phyloP scores from a whole-genome alignment of 495 filamentous ascomycete genomes.

The Ramalina intermedia region DNA sequence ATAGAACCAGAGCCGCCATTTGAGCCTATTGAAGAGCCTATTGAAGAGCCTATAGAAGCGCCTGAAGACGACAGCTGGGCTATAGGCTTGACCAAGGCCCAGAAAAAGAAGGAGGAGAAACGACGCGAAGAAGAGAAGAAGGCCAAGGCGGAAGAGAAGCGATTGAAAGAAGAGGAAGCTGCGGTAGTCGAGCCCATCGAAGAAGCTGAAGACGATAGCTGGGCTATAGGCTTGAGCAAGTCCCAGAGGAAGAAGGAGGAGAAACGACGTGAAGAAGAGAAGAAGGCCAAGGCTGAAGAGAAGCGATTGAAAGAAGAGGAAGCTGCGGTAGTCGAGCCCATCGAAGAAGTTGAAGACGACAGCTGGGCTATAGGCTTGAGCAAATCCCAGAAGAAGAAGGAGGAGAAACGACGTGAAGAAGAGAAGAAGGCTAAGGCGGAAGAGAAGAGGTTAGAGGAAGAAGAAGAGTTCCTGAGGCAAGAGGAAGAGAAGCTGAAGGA shows the following conservation, averaged over 20 bases:
- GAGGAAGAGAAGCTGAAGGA: conserved; percentile 13
- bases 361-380: conserved; percentile 1
- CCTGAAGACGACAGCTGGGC: conserved; percentile 2
- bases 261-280: conserved; percentile 3
- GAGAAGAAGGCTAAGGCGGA: conserved; percentile 3
- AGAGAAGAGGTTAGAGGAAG: conserved; percentile 8
- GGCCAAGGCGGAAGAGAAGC: conserved; percentile 1
- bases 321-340: background rate
- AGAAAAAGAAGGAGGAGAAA: conserved; percentile 7
- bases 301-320: conserved; percentile 4
- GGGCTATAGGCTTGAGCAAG: background rate
- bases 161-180: conserved; percentile 3
- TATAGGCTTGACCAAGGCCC: background rate
- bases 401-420: conserved; percentile 3
- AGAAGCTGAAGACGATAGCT: background rate
- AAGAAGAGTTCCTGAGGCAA: conserved; percentile 14
- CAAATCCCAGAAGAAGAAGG: conserved; percentile 3
- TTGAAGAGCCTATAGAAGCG: too few relatives aligned
- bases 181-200: too few relatives aligned
- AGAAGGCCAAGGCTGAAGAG: conserved; percentile 2
- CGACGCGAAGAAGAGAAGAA: conserved; percentile 3
- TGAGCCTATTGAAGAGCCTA: background rate
- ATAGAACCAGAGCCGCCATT: background rate
- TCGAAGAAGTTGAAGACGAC: background rate
- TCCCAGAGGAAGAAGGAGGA: conserved; percentile 7